Conservation (phyloP, 139 green algal genomes). For the Zygnema circumcarinatum region DNA sequence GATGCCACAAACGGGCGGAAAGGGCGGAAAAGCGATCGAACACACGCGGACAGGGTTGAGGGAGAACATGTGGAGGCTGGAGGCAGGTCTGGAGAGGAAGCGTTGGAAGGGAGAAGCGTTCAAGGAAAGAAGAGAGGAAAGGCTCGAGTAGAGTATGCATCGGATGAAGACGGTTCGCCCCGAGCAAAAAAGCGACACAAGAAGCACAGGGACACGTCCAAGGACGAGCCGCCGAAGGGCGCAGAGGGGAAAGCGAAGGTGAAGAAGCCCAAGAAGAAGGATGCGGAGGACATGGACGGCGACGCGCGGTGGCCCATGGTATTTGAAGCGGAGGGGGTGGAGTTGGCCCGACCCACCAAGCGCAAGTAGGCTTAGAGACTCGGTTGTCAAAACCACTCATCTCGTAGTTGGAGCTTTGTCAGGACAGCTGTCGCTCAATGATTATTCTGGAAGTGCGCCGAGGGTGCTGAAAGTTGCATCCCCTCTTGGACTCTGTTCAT, state of each 20-base stretch:
- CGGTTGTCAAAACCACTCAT: too few species aligned
- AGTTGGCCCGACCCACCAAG: background rate
- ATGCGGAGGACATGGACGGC: background rate
- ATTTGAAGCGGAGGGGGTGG: background rate
- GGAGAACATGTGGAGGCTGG: background rate
- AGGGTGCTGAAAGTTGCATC: too few species aligned
- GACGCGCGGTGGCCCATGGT: background rate
- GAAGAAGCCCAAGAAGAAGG: background rate
- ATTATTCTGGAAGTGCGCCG: too few species aligned
- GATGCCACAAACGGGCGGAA: background rate
- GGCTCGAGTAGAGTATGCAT: background rate
- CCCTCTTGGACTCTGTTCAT: too few species aligned
- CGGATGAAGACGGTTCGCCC: background rate
- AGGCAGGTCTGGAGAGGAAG: background rate
- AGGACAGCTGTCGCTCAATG: too few species aligned
- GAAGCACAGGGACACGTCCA: background rate
- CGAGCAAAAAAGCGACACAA: background rate
- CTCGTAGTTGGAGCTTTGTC: too few species aligned
- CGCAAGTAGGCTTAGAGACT: background rate
- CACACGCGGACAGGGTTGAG: background rate
- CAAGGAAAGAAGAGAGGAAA: background rate
- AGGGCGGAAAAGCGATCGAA: background rate
- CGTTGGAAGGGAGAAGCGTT: background rate
- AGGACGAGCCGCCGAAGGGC: background rate
- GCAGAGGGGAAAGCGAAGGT: background rate